Evolutionary conservation across 2,329 filamentous ascomycete genomes (phyloP).

Genomic region (Zopfia rhizophila): DNA sequence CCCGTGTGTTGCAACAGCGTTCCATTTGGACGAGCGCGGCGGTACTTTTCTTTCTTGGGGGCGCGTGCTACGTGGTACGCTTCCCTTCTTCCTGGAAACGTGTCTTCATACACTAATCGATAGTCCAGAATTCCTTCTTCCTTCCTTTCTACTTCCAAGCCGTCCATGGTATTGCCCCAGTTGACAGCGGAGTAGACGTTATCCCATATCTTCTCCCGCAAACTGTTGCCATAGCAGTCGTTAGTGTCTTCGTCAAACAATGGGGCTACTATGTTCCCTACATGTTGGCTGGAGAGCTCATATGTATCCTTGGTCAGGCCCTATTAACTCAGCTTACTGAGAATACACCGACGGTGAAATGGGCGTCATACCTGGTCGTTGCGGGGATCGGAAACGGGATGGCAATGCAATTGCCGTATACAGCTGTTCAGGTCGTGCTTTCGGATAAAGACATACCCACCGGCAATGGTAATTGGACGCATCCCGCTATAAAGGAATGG

Average conservation of each 20-base stretch:
- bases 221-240: slow-evolving; percentile 1
- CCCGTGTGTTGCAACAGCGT: slow-evolving; percentile 50
- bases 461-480: too few species aligned
- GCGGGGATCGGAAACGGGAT: slow-evolving; percentile 45
- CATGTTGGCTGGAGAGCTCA: slow-evolving; percentile 36
- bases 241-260: too few species aligned
- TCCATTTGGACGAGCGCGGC: slow-evolving; percentile 43
- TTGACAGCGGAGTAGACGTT: not conserved
- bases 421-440: slow-evolving; percentile 52
- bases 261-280: slow-evolving; percentile 38
- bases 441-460: too few species aligned
- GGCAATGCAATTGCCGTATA: slow-evolving; percentile 50
- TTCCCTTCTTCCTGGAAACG: not conserved
- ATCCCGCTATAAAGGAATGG: too few species aligned
- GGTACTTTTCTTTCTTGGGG: slow-evolving; percentile 47
- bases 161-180: slow-evolving; percentile 38
- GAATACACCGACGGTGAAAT: slow-evolving; percentile 21
- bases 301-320: slow-evolving; percentile 37
- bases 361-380: slow-evolving; percentile 41
- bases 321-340: slow-evolving; percentile 30
- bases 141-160: slow-evolving; percentile 60
- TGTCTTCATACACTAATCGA: slow-evolving; percentile 30
- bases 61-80: not conserved
- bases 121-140: slow-evolving; percentile 51
- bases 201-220: not conserved